A percentile compares a stretch with the other conserved stretches of the same genome.
Conservation (phyloP, 306 rosid species). For the Castanea sativa region DNA sequence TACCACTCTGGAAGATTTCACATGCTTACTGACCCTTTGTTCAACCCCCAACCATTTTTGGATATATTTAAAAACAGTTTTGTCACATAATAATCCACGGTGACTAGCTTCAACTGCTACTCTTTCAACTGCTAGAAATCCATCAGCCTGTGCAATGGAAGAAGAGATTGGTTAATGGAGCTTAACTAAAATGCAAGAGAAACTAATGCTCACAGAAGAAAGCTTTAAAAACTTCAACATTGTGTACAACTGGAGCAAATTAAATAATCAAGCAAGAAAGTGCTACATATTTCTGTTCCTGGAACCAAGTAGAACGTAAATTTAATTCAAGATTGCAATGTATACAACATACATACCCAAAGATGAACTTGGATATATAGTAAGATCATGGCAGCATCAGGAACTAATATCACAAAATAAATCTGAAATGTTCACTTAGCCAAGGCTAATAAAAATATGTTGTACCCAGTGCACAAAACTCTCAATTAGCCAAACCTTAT, state of each 20-base stretch:
- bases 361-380: neutral
- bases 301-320: neutral
- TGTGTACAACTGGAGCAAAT: neutral
- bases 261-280: neutral
- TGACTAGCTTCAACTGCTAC: slow-evolving; percentile 64
- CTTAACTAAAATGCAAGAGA: neutral
- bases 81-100: slow-evolving; percentile 53
- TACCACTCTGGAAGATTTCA: slow-evolving; percentile 61
- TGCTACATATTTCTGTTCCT: neutral
- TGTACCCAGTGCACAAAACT: no score
- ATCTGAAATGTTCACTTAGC: neutral
- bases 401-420: neutral
- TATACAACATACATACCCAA: neutral
- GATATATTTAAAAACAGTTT: slow-evolving; percentile 51
- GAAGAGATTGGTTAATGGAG: neutral
- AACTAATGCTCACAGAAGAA: neutral
- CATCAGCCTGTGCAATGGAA: slow-evolving; percentile 66
- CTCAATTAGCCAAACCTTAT: no score
- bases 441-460: neutral
- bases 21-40: slow-evolving; percentile 33
- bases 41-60: slow-evolving; percentile 73
- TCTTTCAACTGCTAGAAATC: slow-evolving; percentile 70
- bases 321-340: neutral
- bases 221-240: neutral
- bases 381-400: neutral